Base-by-base conservation (phyloP, 768 basidiomycete species). In the Suillus discolor region DNA sequence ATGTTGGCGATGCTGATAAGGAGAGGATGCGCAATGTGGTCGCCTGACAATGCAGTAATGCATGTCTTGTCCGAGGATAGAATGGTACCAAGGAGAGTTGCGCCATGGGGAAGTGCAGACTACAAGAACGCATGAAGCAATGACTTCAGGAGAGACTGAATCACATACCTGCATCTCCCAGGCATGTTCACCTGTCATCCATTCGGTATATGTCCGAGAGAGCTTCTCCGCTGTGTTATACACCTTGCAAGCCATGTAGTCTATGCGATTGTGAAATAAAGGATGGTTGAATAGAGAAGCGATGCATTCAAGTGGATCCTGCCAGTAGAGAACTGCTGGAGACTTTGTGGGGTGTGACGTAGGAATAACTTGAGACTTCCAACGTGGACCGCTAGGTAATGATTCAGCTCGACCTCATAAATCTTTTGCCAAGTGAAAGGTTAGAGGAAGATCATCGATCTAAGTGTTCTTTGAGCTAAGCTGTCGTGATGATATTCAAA, bases 1-100 rank as follows among this genome's bases (percentile, higher is more conserved):
- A n/a, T n/a, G n/a, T 80, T 80, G n/a, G 74, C 77, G 11, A 78
- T 61, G 23, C 68, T 72, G 39, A 78, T 64, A 7, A 78, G 67
- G 20, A 77, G 65, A 0, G 78, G 78, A 64, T 79, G 78, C 0
- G 73, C 74, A 3, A 62, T 41, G 18, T 68, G 66, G 41, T 72
- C 70, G n/a, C 78, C 77, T 18, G 71, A 75, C 66, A 71, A 71
- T 8, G 68, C 62, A 0, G 78, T 72, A 4, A 80, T 73, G 61
- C 70, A 68, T 18, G 79, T 78, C 65, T 80, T n/a, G n/a, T n/a
- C n/a, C n/a, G n/a, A n/a, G n/a, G n/a, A n/a, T n/a, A n/a, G n/a
- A n/a, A n/a, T n/a, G n/a, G n/a, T n/a, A n/a, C n/a, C n/a, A n/a
- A n/a, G n/a, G n/a, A n/a, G n/a, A n/a, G n/a, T n/a, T n/a, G n/a